Conservation (phyloP, 2,329 filamentous ascomycete genomes). For the Rhynchosporium agropyri region DNA sequence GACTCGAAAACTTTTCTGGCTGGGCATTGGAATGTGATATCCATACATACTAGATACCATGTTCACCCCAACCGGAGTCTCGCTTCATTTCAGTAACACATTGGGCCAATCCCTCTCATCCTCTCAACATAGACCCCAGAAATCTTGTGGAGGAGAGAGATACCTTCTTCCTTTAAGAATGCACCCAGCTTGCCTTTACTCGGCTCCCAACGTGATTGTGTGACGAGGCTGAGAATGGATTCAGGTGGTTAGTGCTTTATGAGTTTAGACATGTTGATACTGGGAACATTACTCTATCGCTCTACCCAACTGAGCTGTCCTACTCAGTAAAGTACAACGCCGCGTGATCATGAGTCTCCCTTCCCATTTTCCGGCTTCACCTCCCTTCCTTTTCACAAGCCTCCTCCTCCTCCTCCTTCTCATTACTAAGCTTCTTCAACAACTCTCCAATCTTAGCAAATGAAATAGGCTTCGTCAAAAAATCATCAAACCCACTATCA, state of each 20-base stretch:
- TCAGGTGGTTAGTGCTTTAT: slow-evolving; percentile 41
- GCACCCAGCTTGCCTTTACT: slow-evolving; percentile 23
- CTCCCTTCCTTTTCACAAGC: slow-evolving; percentile 12
- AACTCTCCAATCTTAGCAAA: slow-evolving; percentile 33
- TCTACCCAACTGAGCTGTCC: slow-evolving; percentile 49
- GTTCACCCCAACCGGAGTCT: not conserved
- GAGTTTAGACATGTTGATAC: slow-evolving; percentile 48
- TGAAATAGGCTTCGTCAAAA: slow-evolving; percentile 54
- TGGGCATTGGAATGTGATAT: too few species aligned
- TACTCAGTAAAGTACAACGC: slow-evolving; percentile 56
- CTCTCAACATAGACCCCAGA: not conserved
- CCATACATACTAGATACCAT: too few species aligned
- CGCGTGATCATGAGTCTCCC: slow-evolving; percentile 44
- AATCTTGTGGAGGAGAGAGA: not conserved
- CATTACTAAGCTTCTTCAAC: slow-evolving; percentile 26
- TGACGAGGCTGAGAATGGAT: slow-evolving; percentile 40
- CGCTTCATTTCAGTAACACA: not conserved
- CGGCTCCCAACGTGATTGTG: slow-evolving; percentile 54
- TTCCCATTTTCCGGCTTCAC: not conserved
- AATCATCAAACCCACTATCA: slow-evolving; percentile 56
- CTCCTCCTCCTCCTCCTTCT: slow-evolving; percentile 16
- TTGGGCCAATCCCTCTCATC: not conserved
- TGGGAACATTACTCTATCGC: slow-evolving; percentile 37
- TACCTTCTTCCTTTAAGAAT: not conserved
- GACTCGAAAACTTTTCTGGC: too few species aligned